phyloP scores from a whole-genome alignment of 78 protist genomes.

The slime mould (Dictyostelium discoideum) region DNA sequence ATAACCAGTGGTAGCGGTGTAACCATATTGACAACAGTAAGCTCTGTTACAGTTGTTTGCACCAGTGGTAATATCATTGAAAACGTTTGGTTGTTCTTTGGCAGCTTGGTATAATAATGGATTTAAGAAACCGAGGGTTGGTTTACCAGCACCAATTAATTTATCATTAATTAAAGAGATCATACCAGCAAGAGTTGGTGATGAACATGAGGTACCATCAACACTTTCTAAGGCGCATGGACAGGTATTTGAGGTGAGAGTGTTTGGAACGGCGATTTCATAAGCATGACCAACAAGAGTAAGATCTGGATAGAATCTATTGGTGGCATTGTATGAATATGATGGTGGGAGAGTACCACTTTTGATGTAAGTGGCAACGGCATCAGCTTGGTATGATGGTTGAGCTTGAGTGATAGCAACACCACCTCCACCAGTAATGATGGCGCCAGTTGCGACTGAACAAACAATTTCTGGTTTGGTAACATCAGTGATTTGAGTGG shows the following conservation, averaged over 20 bases:
- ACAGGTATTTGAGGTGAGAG: neutral
- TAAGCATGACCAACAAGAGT: conserved; percentile 66
- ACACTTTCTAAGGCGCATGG: conserved; percentile 50
- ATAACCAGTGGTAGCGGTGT: conserved; percentile 48
- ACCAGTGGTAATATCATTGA: conserved; percentile 87
- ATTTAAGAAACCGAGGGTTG: conserved; percentile 87
- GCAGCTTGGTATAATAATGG: conserved; percentile 86
- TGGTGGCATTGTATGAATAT: conserved; percentile 35
- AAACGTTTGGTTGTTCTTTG: conserved; percentile 52
- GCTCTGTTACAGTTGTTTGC: conserved; percentile 75
- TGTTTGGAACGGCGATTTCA: neutral
- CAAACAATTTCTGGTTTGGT: conserved; percentile 41
- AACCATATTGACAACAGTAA: conserved; percentile 78
- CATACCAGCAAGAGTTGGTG: conserved; percentile 87
- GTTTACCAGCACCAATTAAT: conserved; percentile 35
- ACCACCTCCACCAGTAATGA: conserved; percentile 80
- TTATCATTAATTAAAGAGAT: conserved; percentile 85
- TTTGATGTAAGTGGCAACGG: conserved; percentile 37
- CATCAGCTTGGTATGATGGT: conserved; percentile 62
- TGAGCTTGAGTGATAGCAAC: conserved; percentile 67
- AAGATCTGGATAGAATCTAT: conserved; percentile 74
- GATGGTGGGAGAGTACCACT: conserved; percentile 47
- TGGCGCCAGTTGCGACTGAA: conserved; percentile 51
- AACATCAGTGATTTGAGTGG: conserved; percentile 27
- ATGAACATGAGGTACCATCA: conserved; percentile 84